These are phyloP conservation scores for Trichoderma sp. DNA, from an alignment of 2,329 filamentous ascomycete species.

Conservation along the genomic window DNA sequence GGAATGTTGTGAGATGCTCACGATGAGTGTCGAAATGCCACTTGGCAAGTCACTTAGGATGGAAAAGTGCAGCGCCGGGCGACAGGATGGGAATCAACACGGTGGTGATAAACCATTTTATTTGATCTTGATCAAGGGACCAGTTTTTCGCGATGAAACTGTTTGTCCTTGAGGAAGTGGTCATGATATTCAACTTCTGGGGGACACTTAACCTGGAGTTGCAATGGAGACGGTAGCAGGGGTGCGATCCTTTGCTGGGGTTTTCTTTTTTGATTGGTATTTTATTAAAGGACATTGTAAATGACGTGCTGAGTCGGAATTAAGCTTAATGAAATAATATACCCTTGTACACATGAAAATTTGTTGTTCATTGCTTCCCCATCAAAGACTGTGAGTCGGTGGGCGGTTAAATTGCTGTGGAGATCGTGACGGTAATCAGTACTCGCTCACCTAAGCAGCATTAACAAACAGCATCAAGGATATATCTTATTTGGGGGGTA, in stretches of 20 bases:
- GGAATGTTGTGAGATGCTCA: too few relatives aligned
- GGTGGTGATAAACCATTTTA: accelerated
- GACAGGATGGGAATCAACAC: too few relatives aligned
- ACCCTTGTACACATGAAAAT: not conserved
- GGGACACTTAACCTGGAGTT: not conserved
- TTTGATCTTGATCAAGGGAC: too few relatives aligned
- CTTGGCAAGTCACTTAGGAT: too few relatives aligned
- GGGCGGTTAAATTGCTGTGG: not conserved
- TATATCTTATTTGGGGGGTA: not conserved
- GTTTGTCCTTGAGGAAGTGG: too few relatives aligned
- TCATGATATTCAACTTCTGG: not conserved
- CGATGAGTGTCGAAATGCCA: too few relatives aligned
- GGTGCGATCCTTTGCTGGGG: not conserved
- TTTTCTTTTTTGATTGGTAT: not conserved
- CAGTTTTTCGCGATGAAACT: too few relatives aligned
- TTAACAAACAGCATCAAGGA: not conserved
- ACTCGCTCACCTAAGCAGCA: not conserved
- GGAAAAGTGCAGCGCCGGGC: too few relatives aligned
- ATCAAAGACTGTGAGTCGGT: too few relatives aligned
- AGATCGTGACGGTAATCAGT: not conserved
- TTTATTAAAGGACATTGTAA: accelerated
- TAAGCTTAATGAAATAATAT: not conserved
- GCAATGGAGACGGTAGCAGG: not conserved
- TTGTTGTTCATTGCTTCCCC: not conserved
- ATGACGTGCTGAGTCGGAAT: accelerated